Evolutionary conservation across 345 rosid genomes (phyloP).

Genomic region (Arabidopsis arenosa): DNA sequence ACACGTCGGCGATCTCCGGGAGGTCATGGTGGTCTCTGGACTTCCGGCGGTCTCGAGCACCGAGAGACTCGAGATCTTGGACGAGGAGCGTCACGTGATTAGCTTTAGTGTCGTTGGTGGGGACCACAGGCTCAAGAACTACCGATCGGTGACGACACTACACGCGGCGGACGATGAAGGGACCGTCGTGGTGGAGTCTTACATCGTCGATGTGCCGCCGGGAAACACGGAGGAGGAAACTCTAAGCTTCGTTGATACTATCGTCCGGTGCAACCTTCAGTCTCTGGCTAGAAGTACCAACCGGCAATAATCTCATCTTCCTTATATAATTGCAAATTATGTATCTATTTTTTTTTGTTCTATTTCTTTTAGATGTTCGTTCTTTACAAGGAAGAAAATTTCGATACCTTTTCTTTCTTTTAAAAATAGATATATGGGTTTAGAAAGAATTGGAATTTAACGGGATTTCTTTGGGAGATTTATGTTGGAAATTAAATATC

Average conservation of each 20-base stretch:
- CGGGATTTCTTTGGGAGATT: constrained; percentile 28
- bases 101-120: constrained; percentile 92
- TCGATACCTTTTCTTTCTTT: constrained; percentile 14
- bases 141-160: constrained; percentile 78
- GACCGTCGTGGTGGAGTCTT: constrained; percentile 82
- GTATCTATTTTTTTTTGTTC: constrained; percentile 16
- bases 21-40: constrained; percentile 82
- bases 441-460: constrained; percentile 23
- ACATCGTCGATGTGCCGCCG: constrained; percentile 74
- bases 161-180: constrained; percentile 55
- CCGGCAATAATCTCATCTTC: constrained; percentile 17
- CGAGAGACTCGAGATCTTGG: constrained; percentile 85
- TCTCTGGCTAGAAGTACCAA: constrained; percentile 61
- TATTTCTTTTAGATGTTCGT: constrained; percentile 25
- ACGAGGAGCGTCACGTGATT: constrained; percentile 74
- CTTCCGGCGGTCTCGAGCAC: constrained; percentile 78
- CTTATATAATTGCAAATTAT: constrained; percentile 13
- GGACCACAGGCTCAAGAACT: constrained; percentile 76
- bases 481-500: constrained; percentile 7
- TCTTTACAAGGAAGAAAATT: constrained; percentile 7
- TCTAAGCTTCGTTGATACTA: constrained; percentile 69
- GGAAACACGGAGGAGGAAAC: constrained; percentile 90
- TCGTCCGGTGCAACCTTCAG: constrained; percentile 84
- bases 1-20: constrained; percentile 69
- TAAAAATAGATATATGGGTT: constrained; percentile 10